Percentiles rank a stretch among this genome's conserved stretches.
Evolutionary conservation across 2,329 filamentous ascomycete genomes (phyloP).

Genomic region (Talaromyces sp.): DNA sequence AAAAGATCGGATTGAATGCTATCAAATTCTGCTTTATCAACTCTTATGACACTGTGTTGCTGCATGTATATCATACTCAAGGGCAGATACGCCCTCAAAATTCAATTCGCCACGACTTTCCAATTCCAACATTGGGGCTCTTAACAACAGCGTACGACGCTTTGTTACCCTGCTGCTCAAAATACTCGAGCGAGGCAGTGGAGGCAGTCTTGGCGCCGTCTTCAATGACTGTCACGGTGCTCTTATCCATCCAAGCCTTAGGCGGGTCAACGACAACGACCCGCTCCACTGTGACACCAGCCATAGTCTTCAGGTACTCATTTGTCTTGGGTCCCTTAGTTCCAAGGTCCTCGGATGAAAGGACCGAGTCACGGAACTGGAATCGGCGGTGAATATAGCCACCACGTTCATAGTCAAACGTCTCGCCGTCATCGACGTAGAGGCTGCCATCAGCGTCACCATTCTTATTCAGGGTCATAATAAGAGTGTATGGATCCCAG

Average conservation of each 20-base stretch:
- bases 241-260: conserved; percentile 67
- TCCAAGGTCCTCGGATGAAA: conserved; percentile 72
- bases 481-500: conserved; percentile 91
- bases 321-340: conserved; percentile 65
- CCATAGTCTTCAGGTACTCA: conserved; percentile 78
- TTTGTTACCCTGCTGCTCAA: conserved; percentile 54
- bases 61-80: conserved; percentile 2
- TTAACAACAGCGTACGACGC: conserved; percentile 67
- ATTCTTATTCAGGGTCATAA: conserved; percentile 70
- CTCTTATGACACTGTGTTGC: not conserved
- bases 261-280: conserved; percentile 82
- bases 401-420: conserved; percentile 81
- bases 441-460: conserved; percentile 78
- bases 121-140: conserved; percentile 64
- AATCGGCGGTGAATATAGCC: conserved; percentile 89
- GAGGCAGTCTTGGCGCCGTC: conserved; percentile 48
- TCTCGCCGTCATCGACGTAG: conserved; percentile 92
- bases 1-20: not conserved
- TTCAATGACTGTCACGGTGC: conserved; percentile 55
- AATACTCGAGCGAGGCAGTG: conserved; percentile 61
- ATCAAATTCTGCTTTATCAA: not conserved
- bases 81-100: conserved; percentile 43
- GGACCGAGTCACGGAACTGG: conserved; percentile 59
- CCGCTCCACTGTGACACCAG: conserved; percentile 76
- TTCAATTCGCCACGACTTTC: conserved; percentile 65